These are phyloP conservation scores for Globisporangium parvum DNA, from an alignment of 352 stramenopile species.

Conservation along the genomic window DNA sequence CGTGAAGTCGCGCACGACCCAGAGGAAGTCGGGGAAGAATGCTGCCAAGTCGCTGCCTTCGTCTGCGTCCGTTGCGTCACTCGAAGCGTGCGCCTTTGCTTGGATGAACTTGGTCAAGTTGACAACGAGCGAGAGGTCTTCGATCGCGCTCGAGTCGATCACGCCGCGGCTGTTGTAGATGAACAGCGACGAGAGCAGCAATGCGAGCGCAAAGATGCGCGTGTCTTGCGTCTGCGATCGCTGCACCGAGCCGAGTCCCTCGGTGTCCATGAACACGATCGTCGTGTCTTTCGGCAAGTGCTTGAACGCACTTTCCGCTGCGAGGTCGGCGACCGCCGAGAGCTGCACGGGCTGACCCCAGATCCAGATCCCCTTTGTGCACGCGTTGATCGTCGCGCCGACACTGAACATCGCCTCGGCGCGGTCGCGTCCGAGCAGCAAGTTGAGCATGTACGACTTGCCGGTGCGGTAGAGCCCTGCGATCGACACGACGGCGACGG, in stretches of 20 bases:
- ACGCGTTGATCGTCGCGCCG: constrained; percentile 64
- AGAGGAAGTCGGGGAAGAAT: constrained; percentile 74
- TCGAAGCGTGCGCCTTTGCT: constrained; percentile 21
- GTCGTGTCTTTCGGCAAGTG: constrained; percentile 40
- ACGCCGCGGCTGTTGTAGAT: constrained; percentile 78
- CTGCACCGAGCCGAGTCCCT: constrained; percentile 59
- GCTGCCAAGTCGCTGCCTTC: constrained; percentile 34
- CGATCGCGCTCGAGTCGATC: constrained; percentile 69
- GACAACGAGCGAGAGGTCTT: constrained; percentile 73
- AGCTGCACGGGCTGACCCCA: constrained; percentile 50
- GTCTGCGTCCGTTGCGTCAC: not conserved
- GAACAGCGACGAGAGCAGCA: constrained; percentile 66
- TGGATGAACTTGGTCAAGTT: constrained; percentile 76
- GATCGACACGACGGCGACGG: constrained; percentile 64
- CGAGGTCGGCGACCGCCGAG: constrained; percentile 3
- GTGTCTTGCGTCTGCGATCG: constrained; percentile 67
- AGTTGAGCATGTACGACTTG: constrained; percentile 78
- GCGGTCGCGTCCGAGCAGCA: constrained; percentile 40
- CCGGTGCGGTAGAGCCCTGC: constrained; percentile 71
- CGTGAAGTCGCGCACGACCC: constrained; percentile 89
- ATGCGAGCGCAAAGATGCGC: constrained; percentile 58
- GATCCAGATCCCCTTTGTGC: constrained; percentile 82
- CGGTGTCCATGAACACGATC: constrained; percentile 74
- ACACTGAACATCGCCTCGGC: constrained; percentile 69
- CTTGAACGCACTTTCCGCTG: constrained; percentile 21